Percentiles rank a stretch among this genome's conserved stretches.
phyloP scores from a whole-genome alignment of 169 alveolate species.

The Ichthyophthirius multifiliis region DNA sequence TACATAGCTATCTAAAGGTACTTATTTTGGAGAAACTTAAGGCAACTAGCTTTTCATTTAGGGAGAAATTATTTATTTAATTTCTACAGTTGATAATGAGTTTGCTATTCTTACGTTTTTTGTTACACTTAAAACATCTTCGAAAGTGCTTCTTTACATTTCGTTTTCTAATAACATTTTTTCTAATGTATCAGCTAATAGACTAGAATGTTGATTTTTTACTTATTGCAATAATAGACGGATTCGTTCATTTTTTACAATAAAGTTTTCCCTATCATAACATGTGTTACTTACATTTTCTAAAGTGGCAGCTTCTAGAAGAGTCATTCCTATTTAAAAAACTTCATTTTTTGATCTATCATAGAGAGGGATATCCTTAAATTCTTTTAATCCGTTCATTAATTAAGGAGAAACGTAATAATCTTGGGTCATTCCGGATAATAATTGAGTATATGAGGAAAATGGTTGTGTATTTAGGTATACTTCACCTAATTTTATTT shows the following conservation, averaged over 20 bases:
- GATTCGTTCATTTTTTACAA: background rate
- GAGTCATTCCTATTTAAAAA: constrained; percentile 3
- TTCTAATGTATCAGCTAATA: background rate
- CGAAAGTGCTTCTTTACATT: background rate
- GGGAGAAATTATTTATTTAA: too few species aligned
- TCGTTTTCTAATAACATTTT: constrained; percentile 3
- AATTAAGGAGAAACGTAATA: constrained; percentile 10
- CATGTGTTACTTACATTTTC: background rate
- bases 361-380: background rate
- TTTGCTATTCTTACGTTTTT: too few species aligned
- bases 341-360: background rate
- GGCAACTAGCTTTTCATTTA: too few species aligned
- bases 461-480: background rate
- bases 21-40: too few species aligned
- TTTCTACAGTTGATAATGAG: too few species aligned
- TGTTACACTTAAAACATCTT: too few species aligned
- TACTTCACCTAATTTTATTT: constrained; percentile 6
- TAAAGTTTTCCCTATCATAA: background rate
- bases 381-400: background rate
- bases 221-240: background rate
- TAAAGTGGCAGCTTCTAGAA: constrained; percentile 14
- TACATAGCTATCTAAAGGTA: too few species aligned
- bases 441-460: background rate
- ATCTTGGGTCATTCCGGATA: background rate
- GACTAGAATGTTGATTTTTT: background rate